phyloP scores from a whole-genome alignment of 805 yeast genomes.

The Cyberlindnera misumaiensis region DNA sequence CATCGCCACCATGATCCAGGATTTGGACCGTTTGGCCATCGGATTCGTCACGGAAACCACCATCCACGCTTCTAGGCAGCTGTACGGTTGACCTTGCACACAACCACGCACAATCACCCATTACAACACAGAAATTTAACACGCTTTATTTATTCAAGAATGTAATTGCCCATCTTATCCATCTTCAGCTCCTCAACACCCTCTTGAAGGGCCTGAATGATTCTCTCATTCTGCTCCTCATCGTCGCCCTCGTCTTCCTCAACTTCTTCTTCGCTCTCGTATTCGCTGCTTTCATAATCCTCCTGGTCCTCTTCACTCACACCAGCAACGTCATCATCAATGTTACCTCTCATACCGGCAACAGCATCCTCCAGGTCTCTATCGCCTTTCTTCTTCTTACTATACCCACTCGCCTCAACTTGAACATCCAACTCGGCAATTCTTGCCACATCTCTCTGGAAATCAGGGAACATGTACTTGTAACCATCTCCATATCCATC shows the following conservation, averaged over 20 bases:
- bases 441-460: slow-evolving; percentile 69
- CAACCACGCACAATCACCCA: not conserved
- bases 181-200: slow-evolving; percentile 64
- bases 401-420: slow-evolving; percentile 86
- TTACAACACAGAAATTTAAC: slow-evolving; percentile 2
- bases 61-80: too few species aligned
- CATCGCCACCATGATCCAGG: too few species aligned
- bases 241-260: slow-evolving; percentile 22
- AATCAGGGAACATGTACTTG: slow-evolving; percentile 70
- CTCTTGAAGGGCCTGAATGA: slow-evolving; percentile 59
- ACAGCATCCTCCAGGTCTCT: slow-evolving; percentile 76
- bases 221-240: slow-evolving; percentile 44
- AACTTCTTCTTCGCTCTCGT: slow-evolving; percentile 21
- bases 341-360: slow-evolving; percentile 49
- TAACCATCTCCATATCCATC: slow-evolving; percentile 81
- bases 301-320: slow-evolving; percentile 14
- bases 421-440: slow-evolving; percentile 67
- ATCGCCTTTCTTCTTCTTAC: slow-evolving; percentile 47
- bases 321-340: slow-evolving; percentile 24
- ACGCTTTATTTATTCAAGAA: slow-evolving; percentile 37
- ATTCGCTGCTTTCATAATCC: slow-evolving; percentile 46
- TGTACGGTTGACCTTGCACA: too few species aligned
- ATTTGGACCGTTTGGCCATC: too few species aligned
- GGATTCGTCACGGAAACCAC: too few species aligned
- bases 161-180: slow-evolving; percentile 80